Evolutionary conservation across 2,329 filamentous ascomycete species (phyloP), one percentile per base, ranked within the genome.

Genomic region (Cercospora zeina): DNA sequence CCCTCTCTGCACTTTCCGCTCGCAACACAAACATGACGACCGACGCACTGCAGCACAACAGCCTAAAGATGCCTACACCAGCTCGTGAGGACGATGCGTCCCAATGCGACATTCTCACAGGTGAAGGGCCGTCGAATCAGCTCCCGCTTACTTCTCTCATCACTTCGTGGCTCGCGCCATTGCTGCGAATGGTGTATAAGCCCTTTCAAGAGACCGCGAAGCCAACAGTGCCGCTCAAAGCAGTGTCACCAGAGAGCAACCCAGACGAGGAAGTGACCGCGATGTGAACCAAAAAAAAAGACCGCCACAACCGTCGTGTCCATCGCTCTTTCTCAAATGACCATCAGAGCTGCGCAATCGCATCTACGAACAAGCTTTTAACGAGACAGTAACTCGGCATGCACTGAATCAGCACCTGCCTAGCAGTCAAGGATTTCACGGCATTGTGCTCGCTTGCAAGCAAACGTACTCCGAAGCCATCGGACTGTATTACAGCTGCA

Each of bases 391-490:
- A 19, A 13, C 19, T 47, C 42, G 42, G 16, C 13, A 11, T 47
- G 16, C 3, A 27, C 16, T 27, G n/a, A 1, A 31, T 7, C 19
- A 27, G 4, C 24, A 19, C 24, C 19, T 24, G 3, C 8, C 16
- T 1, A 11, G 31, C 4, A 19, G 31, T 16, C 1, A 34, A 14
- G 19, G 51, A 24, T 13, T 13, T 14, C 13, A 54, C 3, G 61
- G 54, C 9, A 49, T 68, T 1, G 27, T 68, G 1, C 19, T 62
- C n/a, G 50, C 55, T 27, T 65, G 66, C 55, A 66, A 63, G 51
- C 62, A 62, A 11, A 60, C 60, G 19, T 34, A 60, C 24, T 8
- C 9, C 39, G 64, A 68, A 47, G 60, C 59, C 5, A 47, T 62
- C 42, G 39, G 45, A n/a, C 49, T 66, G 4, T 63, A 59, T 45